Evolutionary conservation across 2,329 filamentous ascomycete genomes (phyloP).

Genomic region (Diaporthe batatas): DNA sequence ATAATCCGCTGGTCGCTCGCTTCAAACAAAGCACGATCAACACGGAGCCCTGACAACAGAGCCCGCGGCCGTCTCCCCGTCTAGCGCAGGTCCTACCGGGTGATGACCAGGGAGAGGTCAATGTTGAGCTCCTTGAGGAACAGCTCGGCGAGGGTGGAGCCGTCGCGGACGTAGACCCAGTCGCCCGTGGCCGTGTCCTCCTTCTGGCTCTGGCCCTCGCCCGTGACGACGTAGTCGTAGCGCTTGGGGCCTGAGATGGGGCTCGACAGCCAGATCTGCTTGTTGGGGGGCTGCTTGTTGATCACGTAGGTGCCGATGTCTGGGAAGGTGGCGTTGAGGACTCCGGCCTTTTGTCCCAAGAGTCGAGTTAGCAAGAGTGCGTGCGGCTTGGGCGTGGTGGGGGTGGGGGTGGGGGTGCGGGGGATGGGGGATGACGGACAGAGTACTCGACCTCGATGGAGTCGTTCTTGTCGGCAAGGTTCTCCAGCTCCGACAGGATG

Average conservation of each 20-base stretch:
- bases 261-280: constrained; percentile 96
- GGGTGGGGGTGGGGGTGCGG: too few species aligned
- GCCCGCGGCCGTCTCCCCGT: too few species aligned
- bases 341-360: constrained; percentile 74
- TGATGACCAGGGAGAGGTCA: constrained; percentile 59
- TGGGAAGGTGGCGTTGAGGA: constrained; percentile 81
- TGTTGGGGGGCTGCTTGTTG: constrained; percentile 99
- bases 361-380: constrained; percentile 35
- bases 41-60: too few species aligned
- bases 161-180: constrained; percentile 92
- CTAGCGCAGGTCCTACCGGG: constrained; percentile 36
- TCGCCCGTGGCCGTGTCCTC: constrained; percentile 79
- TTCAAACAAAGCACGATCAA: too few species aligned
- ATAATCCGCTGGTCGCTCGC: too few species aligned
- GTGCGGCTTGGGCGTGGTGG: too few species aligned
- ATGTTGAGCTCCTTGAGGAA: constrained; percentile 83
- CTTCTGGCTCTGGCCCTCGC: constrained; percentile 82
- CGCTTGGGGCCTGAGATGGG: constrained; percentile 93
- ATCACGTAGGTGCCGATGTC: constrained; percentile 87
- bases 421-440: constrained; percentile 64
- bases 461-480: constrained; percentile 77
- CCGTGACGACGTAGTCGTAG: constrained; percentile 86
- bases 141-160: constrained; percentile 79
- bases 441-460: constrained; percentile 91
- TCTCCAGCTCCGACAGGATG: constrained; percentile 74